Evolutionary conservation across 1,139 yeast genomes (phyloP).

Genomic region (Ogataea hybrid): DNA sequence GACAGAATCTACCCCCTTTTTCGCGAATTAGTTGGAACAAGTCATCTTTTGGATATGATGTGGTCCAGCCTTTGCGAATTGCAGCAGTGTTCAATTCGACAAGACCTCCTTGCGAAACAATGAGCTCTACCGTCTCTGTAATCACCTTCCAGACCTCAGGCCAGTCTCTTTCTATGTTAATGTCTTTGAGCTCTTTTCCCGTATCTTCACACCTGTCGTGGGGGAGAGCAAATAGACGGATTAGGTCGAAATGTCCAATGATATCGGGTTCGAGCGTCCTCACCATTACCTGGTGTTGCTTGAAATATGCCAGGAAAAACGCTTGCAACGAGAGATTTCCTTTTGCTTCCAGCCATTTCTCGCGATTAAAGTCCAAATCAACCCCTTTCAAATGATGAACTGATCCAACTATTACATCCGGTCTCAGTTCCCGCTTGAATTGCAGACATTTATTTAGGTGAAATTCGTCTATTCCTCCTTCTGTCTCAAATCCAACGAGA

Average conservation of each 20-base stretch:
- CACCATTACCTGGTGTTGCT: constrained; percentile 62
- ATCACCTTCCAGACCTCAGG: constrained; percentile 66
- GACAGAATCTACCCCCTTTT: too few relatives aligned
- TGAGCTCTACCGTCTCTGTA: constrained; percentile 53
- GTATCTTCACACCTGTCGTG: constrained; percentile 41
- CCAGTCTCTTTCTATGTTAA: constrained; percentile 52
- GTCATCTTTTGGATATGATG: too few relatives aligned
- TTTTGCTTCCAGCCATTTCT: constrained; percentile 52
- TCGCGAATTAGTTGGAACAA: too few relatives aligned
- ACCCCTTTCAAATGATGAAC: constrained; percentile 77
- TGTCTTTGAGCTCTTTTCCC: constrained; percentile 36
- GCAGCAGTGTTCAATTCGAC: too few relatives aligned
- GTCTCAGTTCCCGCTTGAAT: constrained; percentile 36
- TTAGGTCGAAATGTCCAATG: constrained; percentile 88
- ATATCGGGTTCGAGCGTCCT: constrained; percentile 57
- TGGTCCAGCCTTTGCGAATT: too few relatives aligned
- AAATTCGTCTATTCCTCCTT: constrained; percentile 61
- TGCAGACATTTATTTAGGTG: constrained; percentile 56
- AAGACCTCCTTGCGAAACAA: too few relatives aligned
- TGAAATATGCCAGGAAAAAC: constrained; percentile 63
- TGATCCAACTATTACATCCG: constrained; percentile 82
- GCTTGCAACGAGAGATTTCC: constrained; percentile 37
- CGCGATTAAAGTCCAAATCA: constrained; percentile 75
- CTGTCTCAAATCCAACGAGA: constrained; percentile 85
- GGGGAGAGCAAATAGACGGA: constrained; percentile 53